phyloP scores from a whole-genome alignment of 768 basidiomycete genomes.

The Cyathus striatus region DNA sequence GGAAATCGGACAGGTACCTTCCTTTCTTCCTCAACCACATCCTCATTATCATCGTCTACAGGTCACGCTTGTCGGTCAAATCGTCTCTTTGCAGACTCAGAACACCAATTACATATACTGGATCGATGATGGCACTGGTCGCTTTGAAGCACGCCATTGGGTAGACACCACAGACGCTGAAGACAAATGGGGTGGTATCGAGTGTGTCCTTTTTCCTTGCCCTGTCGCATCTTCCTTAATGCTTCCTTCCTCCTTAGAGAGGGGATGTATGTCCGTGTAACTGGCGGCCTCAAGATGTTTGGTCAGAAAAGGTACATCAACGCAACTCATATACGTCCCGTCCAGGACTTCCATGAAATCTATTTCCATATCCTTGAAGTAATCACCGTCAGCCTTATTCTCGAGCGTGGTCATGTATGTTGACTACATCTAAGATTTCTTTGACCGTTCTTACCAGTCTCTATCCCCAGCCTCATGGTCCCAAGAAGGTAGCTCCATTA shows the following conservation, averaged over 20 bases:
- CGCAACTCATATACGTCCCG: conserved; percentile 63
- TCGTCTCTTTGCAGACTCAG: conserved; percentile 60
- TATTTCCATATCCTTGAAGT: conserved; percentile 80
- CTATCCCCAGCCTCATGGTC: conserved; percentile 23
- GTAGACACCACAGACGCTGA: conserved; percentile 59
- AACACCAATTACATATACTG: conserved; percentile 65
- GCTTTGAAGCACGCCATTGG: conserved; percentile 80
- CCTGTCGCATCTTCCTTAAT: no score
- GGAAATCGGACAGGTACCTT: conserved; percentile 72
- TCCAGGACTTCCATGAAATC: conserved; percentile 70
- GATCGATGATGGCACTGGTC: conserved; percentile 8
- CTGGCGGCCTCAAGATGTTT: conserved; percentile 80
- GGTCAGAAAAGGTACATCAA: conserved; percentile 79
- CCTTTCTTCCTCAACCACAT: background rate
- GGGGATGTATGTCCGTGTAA: conserved; percentile 73
- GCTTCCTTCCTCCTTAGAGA: no score
- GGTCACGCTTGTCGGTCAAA: conserved; percentile 73
- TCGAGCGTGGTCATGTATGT: conserved; percentile 64
- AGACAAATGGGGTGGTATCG: conserved; percentile 46
- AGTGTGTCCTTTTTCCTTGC: conserved; percentile 29
- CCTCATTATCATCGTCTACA: conserved; percentile 18
- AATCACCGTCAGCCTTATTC: conserved; percentile 59
- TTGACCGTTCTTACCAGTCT: conserved; percentile 4
- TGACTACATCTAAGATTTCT: background rate
- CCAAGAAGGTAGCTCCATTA: conserved; percentile 17